Percentiles rank a stretch among this genome's conserved stretches.
phyloP scores from a whole-genome alignment of 257 asterid species.

The Solanum microdontum region DNA sequence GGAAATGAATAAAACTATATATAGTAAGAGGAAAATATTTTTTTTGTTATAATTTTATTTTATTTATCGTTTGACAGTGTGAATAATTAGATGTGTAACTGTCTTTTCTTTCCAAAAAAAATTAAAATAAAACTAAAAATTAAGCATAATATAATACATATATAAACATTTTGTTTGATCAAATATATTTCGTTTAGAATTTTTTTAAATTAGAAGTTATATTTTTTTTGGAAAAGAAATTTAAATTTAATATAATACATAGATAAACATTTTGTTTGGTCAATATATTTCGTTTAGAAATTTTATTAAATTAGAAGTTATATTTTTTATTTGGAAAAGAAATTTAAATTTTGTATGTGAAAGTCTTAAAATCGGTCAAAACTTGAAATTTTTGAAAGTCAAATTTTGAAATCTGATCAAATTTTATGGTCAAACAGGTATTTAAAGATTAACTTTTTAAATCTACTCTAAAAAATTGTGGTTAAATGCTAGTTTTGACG shows the following conservation, averaged over 20 bases:
- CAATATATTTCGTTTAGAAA: too few species aligned
- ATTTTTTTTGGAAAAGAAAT: neutral
- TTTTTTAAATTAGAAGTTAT: neutral
- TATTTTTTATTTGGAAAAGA: neutral
- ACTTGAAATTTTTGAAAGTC: neutral
- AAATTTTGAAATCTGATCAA: neutral
- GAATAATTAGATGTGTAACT: neutral
- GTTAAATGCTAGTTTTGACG: neutral
- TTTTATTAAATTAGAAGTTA: too few species aligned
- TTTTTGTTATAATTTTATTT: neutral
- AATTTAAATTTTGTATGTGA: neutral
- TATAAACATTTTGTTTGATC: neutral
- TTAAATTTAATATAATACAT: neutral
- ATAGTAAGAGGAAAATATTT: neutral
- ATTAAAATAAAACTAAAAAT: too few species aligned
- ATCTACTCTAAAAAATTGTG: neutral
- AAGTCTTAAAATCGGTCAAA: neutral
- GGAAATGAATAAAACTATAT: neutral
- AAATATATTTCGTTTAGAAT: too few species aligned
- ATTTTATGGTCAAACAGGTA: neutral
- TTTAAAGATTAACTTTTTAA: neutral
- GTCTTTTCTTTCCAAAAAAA: neutral
- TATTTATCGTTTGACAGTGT: neutral
- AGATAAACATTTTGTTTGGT: neutral
- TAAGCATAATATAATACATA: neutral